A percentile compares a stretch with the other conserved stretches of the same genome.
These are phyloP conservation scores for Phialophora verrucosa DNA, from an alignment of 2,329 filamentous ascomycete genomes.

Conservation along the genomic window DNA sequence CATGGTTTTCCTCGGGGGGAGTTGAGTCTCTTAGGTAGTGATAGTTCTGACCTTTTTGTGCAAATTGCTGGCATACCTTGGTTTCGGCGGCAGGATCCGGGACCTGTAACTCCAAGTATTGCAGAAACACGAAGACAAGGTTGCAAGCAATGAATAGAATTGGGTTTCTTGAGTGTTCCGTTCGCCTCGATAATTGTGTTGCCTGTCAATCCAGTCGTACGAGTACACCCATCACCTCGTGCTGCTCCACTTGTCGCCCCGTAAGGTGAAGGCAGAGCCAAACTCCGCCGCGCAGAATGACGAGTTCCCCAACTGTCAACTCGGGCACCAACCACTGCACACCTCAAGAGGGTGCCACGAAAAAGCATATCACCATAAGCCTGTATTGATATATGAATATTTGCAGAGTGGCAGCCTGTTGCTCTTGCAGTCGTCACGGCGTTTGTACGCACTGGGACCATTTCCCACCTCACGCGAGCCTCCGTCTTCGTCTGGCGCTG, in stretches of 20 bases:
- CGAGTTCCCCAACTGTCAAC: constrained; percentile 25
- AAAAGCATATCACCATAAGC: constrained; percentile 3
- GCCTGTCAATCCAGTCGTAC: constrained; percentile 9
- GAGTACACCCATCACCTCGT: neutral
- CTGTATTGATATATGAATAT: constrained; percentile 16
- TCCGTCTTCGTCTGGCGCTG: constrained; percentile 6
- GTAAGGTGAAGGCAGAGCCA: constrained; percentile 10
- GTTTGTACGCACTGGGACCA: neutral
- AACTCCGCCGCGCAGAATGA: constrained; percentile 33
- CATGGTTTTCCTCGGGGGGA: constrained; percentile 32
- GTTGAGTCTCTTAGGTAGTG: constrained; percentile 32
- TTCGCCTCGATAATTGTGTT: constrained; percentile 16
- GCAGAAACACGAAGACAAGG: constrained; percentile 34
- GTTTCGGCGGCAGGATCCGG: constrained; percentile 37
- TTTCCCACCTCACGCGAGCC: constrained; percentile 12
- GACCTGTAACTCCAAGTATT: constrained; percentile 24
- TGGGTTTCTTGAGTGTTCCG: constrained; percentile 16
- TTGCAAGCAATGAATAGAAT: constrained; percentile 38
- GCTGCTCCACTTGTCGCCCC: neutral
- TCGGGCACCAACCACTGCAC: constrained; percentile 24
- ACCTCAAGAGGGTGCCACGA: constrained; percentile 7
- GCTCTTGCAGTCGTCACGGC: constrained; percentile 1
- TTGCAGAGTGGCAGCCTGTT: constrained; percentile 2
- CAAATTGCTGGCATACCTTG: constrained; percentile 37
- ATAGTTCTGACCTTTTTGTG: constrained; percentile 31